Evolutionary conservation across 1,139 yeast species (phyloP), one percentile per base, ranked within the genome.

Genomic region (Lodderomyces theae): DNA sequence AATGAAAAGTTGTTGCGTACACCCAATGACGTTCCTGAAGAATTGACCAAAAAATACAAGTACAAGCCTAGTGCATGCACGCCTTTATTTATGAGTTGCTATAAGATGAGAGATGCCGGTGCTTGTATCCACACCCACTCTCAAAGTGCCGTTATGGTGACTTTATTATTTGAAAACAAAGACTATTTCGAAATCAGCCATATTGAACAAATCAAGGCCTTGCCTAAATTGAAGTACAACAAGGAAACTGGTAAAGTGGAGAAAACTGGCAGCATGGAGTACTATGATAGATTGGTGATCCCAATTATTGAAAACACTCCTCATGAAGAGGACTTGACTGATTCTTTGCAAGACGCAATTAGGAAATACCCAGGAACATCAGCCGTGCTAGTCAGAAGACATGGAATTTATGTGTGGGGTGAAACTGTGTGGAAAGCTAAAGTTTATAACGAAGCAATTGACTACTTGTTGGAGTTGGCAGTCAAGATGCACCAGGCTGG

Each of bases 101-200:
- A 84, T 62, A 77, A 72, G 26, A 60, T 77, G 64, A 71, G 92
- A 50, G 74, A 77, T 43, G 95, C 96, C 1, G 95, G 95, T 9
- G 96, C 97, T 1, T 87, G 96, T 60, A 89, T 90, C 46, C 97
- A 90, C 61, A 90, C 97, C 0, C 97, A 90, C 59, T 89, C 97
- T 0, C 94, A 85, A 55, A 74, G 73, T 43, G 96, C 97, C 0
- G 96, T 90, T 1, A 72, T 90, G 81, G 79, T 80, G 37, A 80
- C 95, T 0, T 61, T 87, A 49, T 60, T 89, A 18, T 86, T 76
- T 60, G 74, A 64, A 43, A 82, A 79, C 43, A 71, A 79, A 44
- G 55, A 57, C 12, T 90, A 79, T 58, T 89, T 89, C 61, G 70
- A 73, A 38, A 89, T 92, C 46, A 73, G 86, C 42, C 80, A 86